Conservation (phyloP, 768 basidiomycete genomes). For the Pleurotus giganteus region DNA sequence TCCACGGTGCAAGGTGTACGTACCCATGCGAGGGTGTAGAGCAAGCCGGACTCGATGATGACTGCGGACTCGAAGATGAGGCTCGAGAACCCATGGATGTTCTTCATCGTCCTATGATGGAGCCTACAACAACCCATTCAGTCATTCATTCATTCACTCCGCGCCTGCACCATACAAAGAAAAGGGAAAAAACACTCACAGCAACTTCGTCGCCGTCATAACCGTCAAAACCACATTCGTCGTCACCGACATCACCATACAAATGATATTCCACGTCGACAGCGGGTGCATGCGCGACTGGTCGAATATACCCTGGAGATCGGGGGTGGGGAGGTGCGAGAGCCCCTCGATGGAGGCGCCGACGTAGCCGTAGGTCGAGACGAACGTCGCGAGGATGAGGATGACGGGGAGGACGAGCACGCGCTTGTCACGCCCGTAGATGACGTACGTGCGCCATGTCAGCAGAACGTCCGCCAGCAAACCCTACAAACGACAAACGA, state of each 20-base stretch:
- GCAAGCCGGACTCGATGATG: conserved; percentile 5
- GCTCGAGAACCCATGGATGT: conserved; percentile 1
- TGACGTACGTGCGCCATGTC: conserved; percentile 7
- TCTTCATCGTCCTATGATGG: conserved; percentile 8
- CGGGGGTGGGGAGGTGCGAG: not conserved
- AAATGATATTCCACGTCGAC: conserved; percentile 4
- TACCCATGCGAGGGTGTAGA: conserved; percentile 6
- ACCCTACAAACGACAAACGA: not conserved
- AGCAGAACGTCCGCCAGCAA: conserved; percentile 5
- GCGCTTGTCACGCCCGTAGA: conserved; percentile 2
- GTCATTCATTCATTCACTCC: too few relatives aligned
- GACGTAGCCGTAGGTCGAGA: conserved; percentile 1
- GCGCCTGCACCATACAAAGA: not conserved
- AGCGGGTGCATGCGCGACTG: not conserved
- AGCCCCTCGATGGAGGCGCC: not conserved
- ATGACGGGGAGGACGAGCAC: not conserved
- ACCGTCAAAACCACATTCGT: conserved; percentile 5
- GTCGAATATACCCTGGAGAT: conserved; percentile 8
- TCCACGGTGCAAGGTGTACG: not conserved
- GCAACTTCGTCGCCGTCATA: conserved; percentile 1
- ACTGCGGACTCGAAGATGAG: conserved; percentile 2
- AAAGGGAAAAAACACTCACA: not conserved
- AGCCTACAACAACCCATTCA: too few relatives aligned
- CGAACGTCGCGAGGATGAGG: conserved; percentile 5
- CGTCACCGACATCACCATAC: not conserved